Evolutionary conservation across 768 basidiomycete species (phyloP).

Genomic region (Tulasnella sp.): DNA sequence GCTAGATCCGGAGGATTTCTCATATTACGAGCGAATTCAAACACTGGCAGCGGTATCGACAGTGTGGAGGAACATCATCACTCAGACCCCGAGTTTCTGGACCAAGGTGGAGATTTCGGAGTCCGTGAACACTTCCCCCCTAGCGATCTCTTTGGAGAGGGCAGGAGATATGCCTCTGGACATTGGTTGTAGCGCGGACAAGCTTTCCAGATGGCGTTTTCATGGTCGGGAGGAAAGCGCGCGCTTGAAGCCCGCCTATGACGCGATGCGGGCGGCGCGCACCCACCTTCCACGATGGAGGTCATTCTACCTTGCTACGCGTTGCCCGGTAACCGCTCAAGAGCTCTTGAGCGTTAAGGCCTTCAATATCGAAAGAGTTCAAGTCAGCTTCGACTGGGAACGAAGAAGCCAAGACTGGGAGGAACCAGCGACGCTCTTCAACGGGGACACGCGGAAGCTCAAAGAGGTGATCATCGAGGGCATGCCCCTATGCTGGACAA

Average conservation of each 20-base stretch:
- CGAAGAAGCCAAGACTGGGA: neutral
- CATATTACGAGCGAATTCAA: neutral
- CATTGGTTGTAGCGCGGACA: neutral
- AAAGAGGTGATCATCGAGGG: neutral
- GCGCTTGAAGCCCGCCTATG: too few relatives aligned
- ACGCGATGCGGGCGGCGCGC: neutral
- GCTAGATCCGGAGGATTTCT: neutral
- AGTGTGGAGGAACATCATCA: neutral
- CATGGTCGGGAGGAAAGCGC: too few relatives aligned
- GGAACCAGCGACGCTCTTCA: neutral
- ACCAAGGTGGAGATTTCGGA: neutral
- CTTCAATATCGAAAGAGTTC: neutral
- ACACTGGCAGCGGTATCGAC: neutral
- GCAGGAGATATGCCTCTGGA: neutral
- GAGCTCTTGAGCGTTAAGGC: neutral
- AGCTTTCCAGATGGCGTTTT: too few relatives aligned
- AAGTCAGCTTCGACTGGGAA: neutral
- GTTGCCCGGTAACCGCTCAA: neutral
- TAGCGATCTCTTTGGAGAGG: neutral
- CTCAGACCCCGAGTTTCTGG: neutral
- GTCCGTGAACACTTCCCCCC: neutral
- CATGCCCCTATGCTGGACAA: neutral
- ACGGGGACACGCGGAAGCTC: neutral
- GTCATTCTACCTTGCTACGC: neutral
- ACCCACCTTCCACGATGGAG: neutral